A percentile compares a stretch with the other conserved stretches of the same genome.
Conservation (phyloP, 495 filamentous ascomycete species). For the Penicillium desertorum region DNA sequence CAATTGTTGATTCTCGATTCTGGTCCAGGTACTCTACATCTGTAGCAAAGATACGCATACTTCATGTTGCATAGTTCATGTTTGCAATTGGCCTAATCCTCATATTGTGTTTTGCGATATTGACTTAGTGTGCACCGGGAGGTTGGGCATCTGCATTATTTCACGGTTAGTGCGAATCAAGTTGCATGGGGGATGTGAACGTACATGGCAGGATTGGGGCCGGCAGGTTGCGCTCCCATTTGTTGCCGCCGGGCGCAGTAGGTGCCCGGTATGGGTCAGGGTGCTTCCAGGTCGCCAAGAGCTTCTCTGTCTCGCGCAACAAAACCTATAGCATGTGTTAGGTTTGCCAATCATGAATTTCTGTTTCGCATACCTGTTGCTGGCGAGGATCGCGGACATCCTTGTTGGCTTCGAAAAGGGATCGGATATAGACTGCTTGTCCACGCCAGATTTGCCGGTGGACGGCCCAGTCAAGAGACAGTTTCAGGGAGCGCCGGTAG, state of each 20-base stretch:
- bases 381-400: constrained; percentile 82
- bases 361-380: constrained; percentile 63
- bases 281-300: constrained; percentile 94
- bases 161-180: background rate
- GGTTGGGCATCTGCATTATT: constrained; percentile 18
- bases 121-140: constrained; percentile 16
- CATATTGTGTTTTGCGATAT: background rate
- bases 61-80: constrained; percentile 6
- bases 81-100: background rate
- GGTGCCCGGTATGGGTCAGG: constrained; percentile 88
- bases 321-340: constrained; percentile 57
- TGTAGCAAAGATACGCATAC: background rate
- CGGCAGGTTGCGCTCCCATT: constrained; percentile 93
- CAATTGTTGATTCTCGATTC: background rate
- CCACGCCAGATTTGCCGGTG: constrained; percentile 89
- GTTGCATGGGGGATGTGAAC: constrained; percentile 33
- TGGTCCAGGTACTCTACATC: background rate
- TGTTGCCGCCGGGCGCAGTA: constrained; percentile 92
- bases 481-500: constrained; percentile 89
- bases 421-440: constrained; percentile 93
- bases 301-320: constrained; percentile 79
- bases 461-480: constrained; percentile 91
- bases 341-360: background rate
- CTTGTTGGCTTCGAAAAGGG: constrained; percentile 91
- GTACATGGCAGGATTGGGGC: constrained; percentile 74